Percentiles rank a stretch among this genome's conserved stretches.
Evolutionary conservation across 352 stramenopile species (phyloP).

Genomic region (Thraustotheca clavata): DNA sequence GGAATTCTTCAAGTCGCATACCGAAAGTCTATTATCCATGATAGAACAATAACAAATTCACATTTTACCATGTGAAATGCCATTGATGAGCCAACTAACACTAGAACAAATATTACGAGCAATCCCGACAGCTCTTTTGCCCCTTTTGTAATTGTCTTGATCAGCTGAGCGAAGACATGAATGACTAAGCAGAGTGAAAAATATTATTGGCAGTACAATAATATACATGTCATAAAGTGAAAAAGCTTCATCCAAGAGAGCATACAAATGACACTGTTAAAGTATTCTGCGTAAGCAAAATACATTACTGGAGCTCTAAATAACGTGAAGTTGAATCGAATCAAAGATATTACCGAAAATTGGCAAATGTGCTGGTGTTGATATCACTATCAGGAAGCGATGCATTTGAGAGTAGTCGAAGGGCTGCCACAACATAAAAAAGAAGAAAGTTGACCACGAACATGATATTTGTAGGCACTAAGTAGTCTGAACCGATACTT

Average conservation of each 20-base stretch:
- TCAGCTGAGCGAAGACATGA: conserved; percentile 5
- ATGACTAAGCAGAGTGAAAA: background rate
- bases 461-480: background rate
- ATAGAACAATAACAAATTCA: background rate
- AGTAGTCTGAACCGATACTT: background rate
- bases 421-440: conserved; percentile 8
- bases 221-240: conserved; percentile 13
- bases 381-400: background rate
- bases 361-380: background rate
- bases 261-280: conserved; percentile 7
- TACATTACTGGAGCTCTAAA: background rate
- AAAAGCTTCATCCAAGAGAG: conserved; percentile 17
- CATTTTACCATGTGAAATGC: conserved; percentile 17
- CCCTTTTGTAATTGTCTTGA: conserved; percentile 16
- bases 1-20: conserved; percentile 13
- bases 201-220: background rate
- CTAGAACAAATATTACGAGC: conserved; percentile 10
- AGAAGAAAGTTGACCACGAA: background rate
- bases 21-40: conserved; percentile 12
- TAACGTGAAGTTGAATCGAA: background rate
- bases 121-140: conserved; percentile 7
- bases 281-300: background rate
- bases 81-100: conserved; percentile 13
- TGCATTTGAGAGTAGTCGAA: conserved; percentile 1
- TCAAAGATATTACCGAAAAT: conserved; percentile 11